Conservation (phyloP, 345 rosid genomes). For the Hibiscus mutabilis region DNA sequence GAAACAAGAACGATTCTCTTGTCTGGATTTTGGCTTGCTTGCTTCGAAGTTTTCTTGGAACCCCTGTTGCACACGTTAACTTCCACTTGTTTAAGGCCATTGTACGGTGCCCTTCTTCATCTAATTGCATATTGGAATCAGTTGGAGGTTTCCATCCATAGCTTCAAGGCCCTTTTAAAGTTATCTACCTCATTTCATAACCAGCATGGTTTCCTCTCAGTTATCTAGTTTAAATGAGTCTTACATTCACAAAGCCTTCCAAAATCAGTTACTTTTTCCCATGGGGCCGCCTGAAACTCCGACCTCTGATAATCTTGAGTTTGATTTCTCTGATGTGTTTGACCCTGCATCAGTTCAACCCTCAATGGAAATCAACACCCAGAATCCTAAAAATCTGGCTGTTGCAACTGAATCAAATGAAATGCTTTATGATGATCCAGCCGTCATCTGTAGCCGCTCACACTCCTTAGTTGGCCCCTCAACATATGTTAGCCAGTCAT, state of each 20-base stretch:
- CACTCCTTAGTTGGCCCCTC: conserved; percentile 55
- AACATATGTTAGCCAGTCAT: conserved; percentile 34
- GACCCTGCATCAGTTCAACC: conserved; percentile 38
- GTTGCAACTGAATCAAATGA: conserved; percentile 18
- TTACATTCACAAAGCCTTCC: conserved; percentile 11
- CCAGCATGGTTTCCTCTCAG: conserved; percentile 24
- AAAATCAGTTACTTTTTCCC: conserved; percentile 31
- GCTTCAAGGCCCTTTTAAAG: not conserved
- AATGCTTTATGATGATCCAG: conserved; percentile 38
- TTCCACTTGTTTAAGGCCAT: conserved; percentile 32
- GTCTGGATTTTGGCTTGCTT: conserved; percentile 47
- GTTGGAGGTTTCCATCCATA: conserved; percentile 10
- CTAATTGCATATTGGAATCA: conserved; percentile 9
- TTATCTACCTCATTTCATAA: conserved; percentile 1
- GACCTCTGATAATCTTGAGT: conserved; percentile 34
- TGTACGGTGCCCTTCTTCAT: conserved; percentile 25
- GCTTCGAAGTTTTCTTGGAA: conserved; percentile 35
- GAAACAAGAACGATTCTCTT: conserved; percentile 44
- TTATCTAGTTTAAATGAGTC: conserved; percentile 29
- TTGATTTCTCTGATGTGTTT: conserved; percentile 47
- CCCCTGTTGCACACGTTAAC: conserved; percentile 24
- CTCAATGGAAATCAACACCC: conserved; percentile 17
- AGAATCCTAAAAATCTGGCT: conserved; percentile 12
- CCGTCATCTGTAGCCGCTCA: conserved; percentile 36
- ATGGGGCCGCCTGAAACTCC: conserved; percentile 22